These are phyloP conservation scores for Asterochloris sp. DNA, from an alignment of 139 green algal genomes.

Conservation along the genomic window DNA sequence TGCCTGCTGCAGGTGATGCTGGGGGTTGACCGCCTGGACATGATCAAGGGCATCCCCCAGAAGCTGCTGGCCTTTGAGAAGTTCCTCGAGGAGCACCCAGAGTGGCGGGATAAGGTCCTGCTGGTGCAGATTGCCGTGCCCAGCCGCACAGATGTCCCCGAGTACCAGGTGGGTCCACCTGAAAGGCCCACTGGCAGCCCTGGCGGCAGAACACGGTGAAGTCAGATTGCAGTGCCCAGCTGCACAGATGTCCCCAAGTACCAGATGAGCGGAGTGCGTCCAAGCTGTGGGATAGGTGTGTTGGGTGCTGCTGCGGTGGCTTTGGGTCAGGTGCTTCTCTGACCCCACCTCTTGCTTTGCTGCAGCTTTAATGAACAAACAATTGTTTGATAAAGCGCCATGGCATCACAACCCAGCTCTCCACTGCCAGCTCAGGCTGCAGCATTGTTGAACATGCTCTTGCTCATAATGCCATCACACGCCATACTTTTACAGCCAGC, in stretches of 20 bases:
- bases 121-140: slow-evolving; percentile 99
- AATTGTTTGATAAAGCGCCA: no score
- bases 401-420: no score
- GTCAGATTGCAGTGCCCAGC: background rate
- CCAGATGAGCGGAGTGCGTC: no score
- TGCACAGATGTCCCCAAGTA: no score
- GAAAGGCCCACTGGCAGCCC: no score
- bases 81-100: slow-evolving; percentile 93
- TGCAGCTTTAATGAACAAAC: no score
- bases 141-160: slow-evolving; percentile 90
- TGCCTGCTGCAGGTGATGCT: slow-evolving; percentile 86
- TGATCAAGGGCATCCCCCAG: slow-evolving; percentile 99
- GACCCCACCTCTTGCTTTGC: no score
- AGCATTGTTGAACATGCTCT: no score
- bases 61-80: slow-evolving; percentile 99
- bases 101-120: slow-evolving; percentile 94
- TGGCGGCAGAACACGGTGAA: no score
- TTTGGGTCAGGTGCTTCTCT: background rate
- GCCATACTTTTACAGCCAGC: no score
- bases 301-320: background rate
- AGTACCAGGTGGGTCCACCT: slow-evolving; percentile 74
- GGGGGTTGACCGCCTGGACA: slow-evolving; percentile 97
- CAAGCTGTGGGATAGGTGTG: background rate
- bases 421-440: no score
- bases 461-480: no score